Evolutionary conservation across 345 rosid species (phyloP), one percentile per base, ranked within the genome.

Genomic region (Boechera stricta): DNA sequence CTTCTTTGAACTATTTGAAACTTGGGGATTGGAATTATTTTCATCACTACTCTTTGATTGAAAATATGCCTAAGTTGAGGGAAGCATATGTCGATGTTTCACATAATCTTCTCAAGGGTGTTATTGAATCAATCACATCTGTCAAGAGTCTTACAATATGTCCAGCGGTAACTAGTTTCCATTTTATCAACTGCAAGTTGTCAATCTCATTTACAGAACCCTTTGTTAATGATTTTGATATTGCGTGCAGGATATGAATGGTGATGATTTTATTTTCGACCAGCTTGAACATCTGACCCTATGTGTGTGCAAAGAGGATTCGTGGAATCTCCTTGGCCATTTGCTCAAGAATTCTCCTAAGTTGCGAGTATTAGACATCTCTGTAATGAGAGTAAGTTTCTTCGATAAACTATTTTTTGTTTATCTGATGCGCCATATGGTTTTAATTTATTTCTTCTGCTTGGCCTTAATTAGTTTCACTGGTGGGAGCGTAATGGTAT

Each of bases 121-220:
- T 52, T 38, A 18, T 53, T 4, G 10, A 1, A 52, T 36, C 61
- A 9, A 24, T 53, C 61, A 36, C 38, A 53, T 36, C 61, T 52
- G 72, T 36, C 26, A 52, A 53, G 33, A 38, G 36, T 67, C 61
- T 67, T 26, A 67, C 61, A 5, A 36, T 67, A 53, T 67, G 49
- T 53, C 3, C 12, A 13, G 26, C 36, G 60, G 36, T 67, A 35
- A 52, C 0, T 18, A 47, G 12, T 66, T 18, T 66, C 4, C 70
- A 32, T 38, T 65, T 16, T 48, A 47, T 18, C 11, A 32, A n/a
- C 5, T 41, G 5, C 7, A 7, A 63, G 21, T 16, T 8, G 10
- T 60, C 29, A 36, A 10, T 60, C 47, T 42, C 13, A 47, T 10
- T 65, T 65, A 2, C 6, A 9, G 51, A 41, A 35, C 4, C 32